A percentile compares a stretch with the other conserved stretches of the same genome.
Conservation (phyloP, 2,329 filamentous ascomycete genomes). For the Macroventuria anomochaeta region DNA sequence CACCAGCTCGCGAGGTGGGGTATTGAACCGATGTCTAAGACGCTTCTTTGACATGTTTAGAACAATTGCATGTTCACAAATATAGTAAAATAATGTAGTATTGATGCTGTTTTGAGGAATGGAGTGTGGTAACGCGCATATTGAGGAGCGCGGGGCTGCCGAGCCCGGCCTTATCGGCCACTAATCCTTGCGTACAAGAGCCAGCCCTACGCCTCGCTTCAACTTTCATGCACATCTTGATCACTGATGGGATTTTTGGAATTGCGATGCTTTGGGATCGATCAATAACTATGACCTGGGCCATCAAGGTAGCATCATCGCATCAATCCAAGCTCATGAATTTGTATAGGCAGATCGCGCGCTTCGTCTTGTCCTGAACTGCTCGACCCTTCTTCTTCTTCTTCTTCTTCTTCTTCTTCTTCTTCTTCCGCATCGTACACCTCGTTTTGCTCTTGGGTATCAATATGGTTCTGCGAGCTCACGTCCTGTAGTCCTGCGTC, state of each 20-base stretch:
- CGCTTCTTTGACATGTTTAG: too few relatives aligned
- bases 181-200: too few relatives aligned
- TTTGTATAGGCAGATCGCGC: not conserved
- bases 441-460: conserved; percentile 13
- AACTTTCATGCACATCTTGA: not conserved
- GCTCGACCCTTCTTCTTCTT: not conserved
- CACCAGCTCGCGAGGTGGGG: too few relatives aligned
- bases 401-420: too few relatives aligned
- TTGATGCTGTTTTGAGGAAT: too few relatives aligned
- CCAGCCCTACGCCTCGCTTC: not conserved
- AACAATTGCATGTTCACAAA: too few relatives aligned
- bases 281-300: not conserved
- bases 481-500: not conserved
- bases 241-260: not conserved
- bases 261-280: not conserved
- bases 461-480: not conserved
- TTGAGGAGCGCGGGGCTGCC: too few relatives aligned
- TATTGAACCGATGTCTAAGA: too few relatives aligned
- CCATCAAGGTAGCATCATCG: not conserved
- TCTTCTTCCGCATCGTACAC: too few relatives aligned
- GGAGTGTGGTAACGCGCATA: too few relatives aligned
- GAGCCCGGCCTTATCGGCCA: too few relatives aligned
- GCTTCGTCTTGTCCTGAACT: not conserved
- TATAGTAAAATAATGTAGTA: too few relatives aligned
- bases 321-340: not conserved